These are phyloP conservation scores for Ephemerocybe angulata DNA, from an alignment of 768 basidiomycete species.

Conservation along the genomic window DNA sequence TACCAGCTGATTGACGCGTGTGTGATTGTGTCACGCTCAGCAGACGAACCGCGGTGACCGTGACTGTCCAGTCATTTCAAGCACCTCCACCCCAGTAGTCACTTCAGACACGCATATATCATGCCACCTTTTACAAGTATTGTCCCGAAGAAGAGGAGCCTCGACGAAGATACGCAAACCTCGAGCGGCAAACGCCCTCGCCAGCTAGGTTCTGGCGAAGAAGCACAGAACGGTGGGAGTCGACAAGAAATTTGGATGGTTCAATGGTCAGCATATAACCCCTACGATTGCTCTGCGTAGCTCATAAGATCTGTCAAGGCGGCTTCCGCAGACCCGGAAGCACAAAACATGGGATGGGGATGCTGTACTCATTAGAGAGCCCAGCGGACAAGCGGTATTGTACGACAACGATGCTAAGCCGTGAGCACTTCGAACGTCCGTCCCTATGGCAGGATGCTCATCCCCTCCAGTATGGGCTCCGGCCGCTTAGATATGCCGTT, in stretches of 20 bases:
- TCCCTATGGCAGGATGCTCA: conserved; percentile 2
- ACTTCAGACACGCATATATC: conserved; percentile 7
- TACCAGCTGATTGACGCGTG: background rate
- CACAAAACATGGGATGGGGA: conserved; percentile 92
- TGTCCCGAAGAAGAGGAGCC: conserved; percentile 31
- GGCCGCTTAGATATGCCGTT: conserved; percentile 46
- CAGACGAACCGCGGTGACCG: background rate
- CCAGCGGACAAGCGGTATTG: conserved; percentile 41
- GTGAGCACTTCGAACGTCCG: conserved; percentile 35
- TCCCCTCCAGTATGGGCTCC: conserved; percentile 30
- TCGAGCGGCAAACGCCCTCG: conserved; percentile 30
- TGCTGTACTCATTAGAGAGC: conserved; percentile 55
- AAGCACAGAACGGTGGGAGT: too few relatives aligned
- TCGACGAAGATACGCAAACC: conserved; percentile 24
- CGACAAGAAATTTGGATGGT: conserved; percentile 66
- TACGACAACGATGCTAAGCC: conserved; percentile 62
- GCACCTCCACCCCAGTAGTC: too few relatives aligned
- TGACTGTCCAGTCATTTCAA: too few relatives aligned
- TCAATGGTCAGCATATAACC: conserved; percentile 51
- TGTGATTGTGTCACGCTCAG: background rate
- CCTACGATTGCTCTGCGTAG: background rate
- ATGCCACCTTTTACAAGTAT: conserved; percentile 34
- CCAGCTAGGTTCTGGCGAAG: conserved; percentile 13
- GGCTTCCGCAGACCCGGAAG: conserved; percentile 70
- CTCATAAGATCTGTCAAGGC: conserved; percentile 35